Conservation (phyloP, 2,329 filamentous ascomycete species). For the Monosporascus sp. region DNA sequence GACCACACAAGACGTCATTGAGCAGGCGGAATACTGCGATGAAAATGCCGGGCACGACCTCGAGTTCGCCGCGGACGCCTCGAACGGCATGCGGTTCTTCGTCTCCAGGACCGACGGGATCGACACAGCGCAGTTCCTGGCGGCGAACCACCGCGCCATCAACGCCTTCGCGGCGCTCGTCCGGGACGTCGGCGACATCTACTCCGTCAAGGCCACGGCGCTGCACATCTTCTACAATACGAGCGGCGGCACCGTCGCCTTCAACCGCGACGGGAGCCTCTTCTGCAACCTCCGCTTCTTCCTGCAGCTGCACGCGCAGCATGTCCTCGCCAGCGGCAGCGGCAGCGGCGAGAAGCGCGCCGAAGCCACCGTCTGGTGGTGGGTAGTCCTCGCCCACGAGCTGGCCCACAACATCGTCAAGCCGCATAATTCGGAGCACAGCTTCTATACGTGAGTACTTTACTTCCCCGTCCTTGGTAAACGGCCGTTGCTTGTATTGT, state of each 20-base stretch:
- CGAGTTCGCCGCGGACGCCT: constrained; percentile 62
- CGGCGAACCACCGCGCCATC: constrained; percentile 55
- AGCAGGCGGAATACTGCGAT: constrained; percentile 85
- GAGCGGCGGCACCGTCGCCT: constrained; percentile 77
- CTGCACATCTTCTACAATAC: constrained; percentile 88
- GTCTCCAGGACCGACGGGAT: constrained; percentile 50
- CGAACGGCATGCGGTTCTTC: constrained; percentile 70
- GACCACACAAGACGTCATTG: constrained; percentile 67
- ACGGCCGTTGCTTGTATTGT: too few species aligned
- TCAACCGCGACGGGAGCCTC: constrained; percentile 80
- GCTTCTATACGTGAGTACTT: constrained; percentile 66
- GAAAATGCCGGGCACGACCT: constrained; percentile 69
- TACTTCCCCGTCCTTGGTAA: too few species aligned
- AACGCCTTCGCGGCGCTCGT: constrained; percentile 67
- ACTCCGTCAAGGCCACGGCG: constrained; percentile 61
- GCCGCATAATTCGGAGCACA: constrained; percentile 73
- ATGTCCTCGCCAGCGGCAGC: constrained; percentile 27
- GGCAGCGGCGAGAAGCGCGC: constrained; percentile 42
- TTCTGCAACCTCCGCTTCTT: constrained; percentile 95
- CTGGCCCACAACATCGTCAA: constrained; percentile 87
- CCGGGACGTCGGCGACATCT: constrained; percentile 65
- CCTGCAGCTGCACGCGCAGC: constrained; percentile 64
- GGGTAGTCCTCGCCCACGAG: constrained; percentile 92
- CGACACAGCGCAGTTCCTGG: constrained; percentile 54
- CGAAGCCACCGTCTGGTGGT: constrained; percentile 83